Conservation (phyloP, 1,284 basidiomycete species). For the Chiua sp. region DNA sequence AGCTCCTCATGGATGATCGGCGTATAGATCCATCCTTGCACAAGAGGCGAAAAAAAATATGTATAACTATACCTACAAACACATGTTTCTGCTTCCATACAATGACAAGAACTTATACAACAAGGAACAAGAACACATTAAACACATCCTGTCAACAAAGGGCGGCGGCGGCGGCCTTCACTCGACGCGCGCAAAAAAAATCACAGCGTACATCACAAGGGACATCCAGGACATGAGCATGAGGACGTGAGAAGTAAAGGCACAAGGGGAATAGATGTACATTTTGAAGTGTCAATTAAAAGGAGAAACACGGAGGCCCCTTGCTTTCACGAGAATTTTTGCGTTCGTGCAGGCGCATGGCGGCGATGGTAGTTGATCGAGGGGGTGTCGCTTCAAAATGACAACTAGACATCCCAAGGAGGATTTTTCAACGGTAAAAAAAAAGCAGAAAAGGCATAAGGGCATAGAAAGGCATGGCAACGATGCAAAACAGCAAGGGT, state of each 20-base stretch:
- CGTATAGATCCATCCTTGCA: too few relatives aligned
- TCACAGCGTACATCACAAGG: neutral
- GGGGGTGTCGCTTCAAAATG: conserved; percentile 10
- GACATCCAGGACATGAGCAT: neutral
- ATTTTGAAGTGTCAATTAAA: neutral
- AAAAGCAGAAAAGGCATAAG: neutral
- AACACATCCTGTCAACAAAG: neutral
- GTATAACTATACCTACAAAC: conserved; percentile 4
- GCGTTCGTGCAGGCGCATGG: neutral
- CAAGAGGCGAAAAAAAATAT: conserved; percentile 8
- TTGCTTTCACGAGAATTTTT: neutral
- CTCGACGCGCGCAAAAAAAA: neutral
- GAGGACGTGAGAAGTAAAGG: neutral
- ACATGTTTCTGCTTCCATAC: neutral
- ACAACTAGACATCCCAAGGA: neutral
- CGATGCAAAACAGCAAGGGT: neutral
- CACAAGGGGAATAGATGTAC: neutral
- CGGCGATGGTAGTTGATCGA: too few relatives aligned
- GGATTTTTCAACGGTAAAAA: neutral
- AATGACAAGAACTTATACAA: neutral
- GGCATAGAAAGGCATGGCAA: conserved; percentile 5
- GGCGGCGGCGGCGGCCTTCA: too few relatives aligned
- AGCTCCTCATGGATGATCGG: too few relatives aligned
- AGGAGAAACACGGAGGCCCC: too few relatives aligned
- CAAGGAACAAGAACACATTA: neutral